A percentile compares a stretch with the other conserved stretches of the same genome.
Conservation (phyloP, 164 flowering plant genomes). For the Pachysandra terminalis region DNA sequence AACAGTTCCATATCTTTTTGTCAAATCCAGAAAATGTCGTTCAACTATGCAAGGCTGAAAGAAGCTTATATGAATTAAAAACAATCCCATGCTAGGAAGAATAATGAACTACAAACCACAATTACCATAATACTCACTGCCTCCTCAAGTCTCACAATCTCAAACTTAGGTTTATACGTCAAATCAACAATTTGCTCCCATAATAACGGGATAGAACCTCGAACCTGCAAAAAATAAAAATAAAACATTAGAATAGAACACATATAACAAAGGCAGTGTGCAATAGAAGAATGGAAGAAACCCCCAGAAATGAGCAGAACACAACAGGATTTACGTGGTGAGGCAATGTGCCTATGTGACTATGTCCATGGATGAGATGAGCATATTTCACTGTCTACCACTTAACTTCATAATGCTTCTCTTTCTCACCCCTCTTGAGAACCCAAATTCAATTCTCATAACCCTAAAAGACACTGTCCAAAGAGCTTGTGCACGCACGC, state of each 20-base stretch:
- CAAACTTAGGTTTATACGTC: conserved; percentile 92
- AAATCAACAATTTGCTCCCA: conserved; percentile 99
- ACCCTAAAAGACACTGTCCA: no score
- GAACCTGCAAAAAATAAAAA: conserved; percentile 50
- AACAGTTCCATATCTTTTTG: conserved; percentile 84
- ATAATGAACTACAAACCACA: neutral
- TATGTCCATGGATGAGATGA: no score
- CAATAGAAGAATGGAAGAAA: no score
- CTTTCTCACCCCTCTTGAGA: no score
- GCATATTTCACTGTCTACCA: no score
- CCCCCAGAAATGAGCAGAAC: no score
- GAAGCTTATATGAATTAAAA: conserved; percentile 7
- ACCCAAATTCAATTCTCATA: no score
- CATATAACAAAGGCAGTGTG: neutral
- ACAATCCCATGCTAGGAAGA: conserved; percentile 1
- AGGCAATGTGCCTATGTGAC: no score
- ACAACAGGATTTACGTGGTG: no score
- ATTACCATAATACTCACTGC: conserved; percentile 57
- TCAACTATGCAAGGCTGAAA: conserved; percentile 86
- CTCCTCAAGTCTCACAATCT: conserved; percentile 78
- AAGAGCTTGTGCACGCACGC: no score
- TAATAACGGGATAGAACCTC: conserved; percentile 90
- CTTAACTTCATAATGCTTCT: no score
- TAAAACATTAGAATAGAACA: neutral
- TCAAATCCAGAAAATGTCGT: conserved; percentile 84